Evolutionary conservation across 257 asterid genomes (phyloP), one percentile per base, ranked within the genome.

Genomic region (Salvia hispanica): DNA sequence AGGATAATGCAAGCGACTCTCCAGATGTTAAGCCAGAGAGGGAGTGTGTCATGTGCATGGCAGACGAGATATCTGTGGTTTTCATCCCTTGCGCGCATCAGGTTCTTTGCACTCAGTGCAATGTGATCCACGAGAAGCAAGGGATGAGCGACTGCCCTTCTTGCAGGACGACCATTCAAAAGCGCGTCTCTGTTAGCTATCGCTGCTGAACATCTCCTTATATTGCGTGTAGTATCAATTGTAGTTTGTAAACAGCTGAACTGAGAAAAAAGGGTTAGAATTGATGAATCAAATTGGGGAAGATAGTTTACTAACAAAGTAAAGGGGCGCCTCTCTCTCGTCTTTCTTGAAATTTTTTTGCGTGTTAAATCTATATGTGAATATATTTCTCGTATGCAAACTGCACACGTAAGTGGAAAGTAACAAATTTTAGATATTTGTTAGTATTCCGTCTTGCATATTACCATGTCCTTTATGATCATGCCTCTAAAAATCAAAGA

Each of bases 31-130:
- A 73, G 15, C 88, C 78, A 0, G 95, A 93, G 43, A 78, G 94
- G 79, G 98, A 93, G 62, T 93, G 98, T 4, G 85, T 90, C n/a
- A 84, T 92, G 95, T 92, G 97, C 58, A 70, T 92, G 96, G 67
- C 81, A 0, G 93, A 83, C 1, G 97, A 83, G 67, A 83, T 77
- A 18, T 74, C 87, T 0, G 92, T 92, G 70, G 86, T 90, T 37
- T 92, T 92, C 77, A 58, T 86, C 63, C 98, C 98, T 0, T 92
- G 98, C 64, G 81, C 90, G 1, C 98, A 92, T 74, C 95, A 86
- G 80, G 88, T 90, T 62, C 85, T 92, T 12, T 92, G 98, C 33
- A 62, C 44, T 7, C 43, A 75, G n/a, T 92, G 98, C 89, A 92
- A 62, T 36, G 50, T 5, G 5, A 82, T 53, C 8, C 95, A 80